Evolutionary conservation across 768 basidiomycete genomes (phyloP).

Genomic region (Tephrocybe sp.): DNA sequence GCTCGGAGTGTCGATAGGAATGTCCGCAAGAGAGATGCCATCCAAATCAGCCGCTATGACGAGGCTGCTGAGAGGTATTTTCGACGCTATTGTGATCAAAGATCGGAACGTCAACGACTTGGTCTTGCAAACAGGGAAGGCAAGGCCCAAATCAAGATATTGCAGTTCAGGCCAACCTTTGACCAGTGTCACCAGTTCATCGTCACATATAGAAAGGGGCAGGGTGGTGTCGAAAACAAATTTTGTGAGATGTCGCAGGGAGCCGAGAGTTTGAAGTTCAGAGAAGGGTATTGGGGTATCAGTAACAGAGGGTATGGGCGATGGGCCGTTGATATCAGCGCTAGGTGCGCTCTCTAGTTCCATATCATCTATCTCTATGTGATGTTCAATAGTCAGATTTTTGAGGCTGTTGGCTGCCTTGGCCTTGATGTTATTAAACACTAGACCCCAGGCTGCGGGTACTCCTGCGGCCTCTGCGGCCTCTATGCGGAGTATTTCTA

Average conservation of each 20-base stretch:
- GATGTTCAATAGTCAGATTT: slow-evolving; percentile 40
- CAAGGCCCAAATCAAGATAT: slow-evolving; percentile 37
- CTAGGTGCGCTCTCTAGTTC: slow-evolving; percentile 21
- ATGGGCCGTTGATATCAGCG: slow-evolving; percentile 5
- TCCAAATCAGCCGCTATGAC: slow-evolving; percentile 27
- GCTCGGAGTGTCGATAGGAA: slow-evolving; percentile 9
- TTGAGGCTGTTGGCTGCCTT: slow-evolving; percentile 28
- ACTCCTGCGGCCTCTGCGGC: slow-evolving; percentile 23
- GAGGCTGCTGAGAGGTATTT: slow-evolving; percentile 26
- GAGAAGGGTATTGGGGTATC: slow-evolving; percentile 25
- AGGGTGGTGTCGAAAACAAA: slow-evolving; percentile 38
- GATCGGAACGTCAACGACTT: slow-evolving; percentile 25
- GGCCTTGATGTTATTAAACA: slow-evolving; percentile 28
- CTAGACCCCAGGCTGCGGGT: slow-evolving; percentile 29
- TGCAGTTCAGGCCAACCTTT: slow-evolving; percentile 44
- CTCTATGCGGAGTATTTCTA: slow-evolving; percentile 38
- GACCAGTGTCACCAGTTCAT: slow-evolving; percentile 33
- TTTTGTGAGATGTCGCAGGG: slow-evolving; percentile 28
- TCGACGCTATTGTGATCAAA: slow-evolving; percentile 24
- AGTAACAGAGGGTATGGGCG: slow-evolving; percentile 10
- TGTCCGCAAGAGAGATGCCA: neutral
- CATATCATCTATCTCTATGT: slow-evolving; percentile 33
- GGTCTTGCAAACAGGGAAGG: slow-evolving; percentile 15
- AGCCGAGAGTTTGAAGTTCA: slow-evolving; percentile 31
- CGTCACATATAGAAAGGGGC: slow-evolving; percentile 35